phyloP scores from a whole-genome alignment of 2,329 filamentous ascomycete genomes.

The Pestalotiopsis sp. region DNA sequence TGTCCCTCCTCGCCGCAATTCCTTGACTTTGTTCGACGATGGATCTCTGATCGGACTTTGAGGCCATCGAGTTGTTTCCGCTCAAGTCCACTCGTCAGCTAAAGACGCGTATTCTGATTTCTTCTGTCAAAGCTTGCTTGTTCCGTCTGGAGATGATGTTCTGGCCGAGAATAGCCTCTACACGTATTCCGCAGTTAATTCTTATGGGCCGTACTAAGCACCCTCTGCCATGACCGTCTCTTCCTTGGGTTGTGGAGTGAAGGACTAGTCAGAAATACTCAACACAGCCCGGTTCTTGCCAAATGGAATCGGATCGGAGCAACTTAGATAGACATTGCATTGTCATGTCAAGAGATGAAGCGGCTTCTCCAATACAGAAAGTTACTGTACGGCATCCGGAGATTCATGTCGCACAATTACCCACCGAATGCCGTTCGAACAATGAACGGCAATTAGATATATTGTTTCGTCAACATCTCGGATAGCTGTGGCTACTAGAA shows the following conservation, averaged over 20 bases:
- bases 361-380: no score
- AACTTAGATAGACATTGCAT: no score
- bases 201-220: not conserved
- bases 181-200: not conserved
- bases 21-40: not conserved
- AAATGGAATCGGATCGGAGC: no score
- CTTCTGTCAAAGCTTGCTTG: not conserved
- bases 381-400: no score
- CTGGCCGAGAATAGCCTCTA: not conserved
- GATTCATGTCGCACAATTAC: no score
- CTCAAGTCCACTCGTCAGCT: not conserved
- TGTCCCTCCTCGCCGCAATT: not conserved
- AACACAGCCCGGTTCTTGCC: no score
- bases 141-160: not conserved
- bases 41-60: not conserved
- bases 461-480: no score
- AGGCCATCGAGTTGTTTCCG: not conserved
- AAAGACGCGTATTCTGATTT: not conserved
- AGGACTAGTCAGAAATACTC: no score
- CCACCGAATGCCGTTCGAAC: no score
- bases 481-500: no score
- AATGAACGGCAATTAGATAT: no score
- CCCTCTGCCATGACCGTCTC: not conserved
- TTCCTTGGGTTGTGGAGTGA: not conserved
- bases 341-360: no score